Conservation (phyloP, 331 rosid genomes). For the Telfairia occidentalis region DNA sequence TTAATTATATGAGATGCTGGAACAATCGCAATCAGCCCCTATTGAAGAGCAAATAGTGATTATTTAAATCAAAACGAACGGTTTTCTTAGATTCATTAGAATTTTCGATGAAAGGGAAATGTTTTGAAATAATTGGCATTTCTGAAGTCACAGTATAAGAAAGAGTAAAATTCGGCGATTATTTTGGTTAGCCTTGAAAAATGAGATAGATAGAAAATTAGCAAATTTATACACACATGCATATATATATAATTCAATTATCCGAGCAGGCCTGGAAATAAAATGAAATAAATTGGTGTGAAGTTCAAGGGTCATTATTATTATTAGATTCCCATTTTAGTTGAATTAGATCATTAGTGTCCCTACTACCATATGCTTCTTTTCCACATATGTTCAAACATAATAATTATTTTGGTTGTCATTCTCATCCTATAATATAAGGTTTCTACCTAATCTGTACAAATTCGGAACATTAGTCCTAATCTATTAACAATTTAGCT, state of each 20-base stretch:
- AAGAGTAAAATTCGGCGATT: not conserved
- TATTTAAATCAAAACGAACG: not conserved
- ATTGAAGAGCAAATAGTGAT: not conserved
- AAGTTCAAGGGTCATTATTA: not conserved
- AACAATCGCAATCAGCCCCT: not conserved
- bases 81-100: not conserved
- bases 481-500: not conserved
- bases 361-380: not conserved
- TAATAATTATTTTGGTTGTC: not conserved
- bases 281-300: not conserved
- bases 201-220: not conserved
- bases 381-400: conserved; percentile 1
- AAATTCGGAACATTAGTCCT: not conserved
- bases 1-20: not conserved
- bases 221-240: too few species aligned
- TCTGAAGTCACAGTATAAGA: not conserved
- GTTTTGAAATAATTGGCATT: not conserved
- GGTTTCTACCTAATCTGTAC: not conserved
- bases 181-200: not conserved
- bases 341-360: not conserved
- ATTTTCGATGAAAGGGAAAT: not conserved
- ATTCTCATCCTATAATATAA: not conserved
- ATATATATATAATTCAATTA: too few species aligned
- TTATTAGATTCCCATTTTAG: not conserved
- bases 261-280: not conserved